These are phyloP conservation scores for Mucor lusitanicus DNA, from an alignment of 371 early-diverging fungal species.

Conservation along the genomic window DNA sequence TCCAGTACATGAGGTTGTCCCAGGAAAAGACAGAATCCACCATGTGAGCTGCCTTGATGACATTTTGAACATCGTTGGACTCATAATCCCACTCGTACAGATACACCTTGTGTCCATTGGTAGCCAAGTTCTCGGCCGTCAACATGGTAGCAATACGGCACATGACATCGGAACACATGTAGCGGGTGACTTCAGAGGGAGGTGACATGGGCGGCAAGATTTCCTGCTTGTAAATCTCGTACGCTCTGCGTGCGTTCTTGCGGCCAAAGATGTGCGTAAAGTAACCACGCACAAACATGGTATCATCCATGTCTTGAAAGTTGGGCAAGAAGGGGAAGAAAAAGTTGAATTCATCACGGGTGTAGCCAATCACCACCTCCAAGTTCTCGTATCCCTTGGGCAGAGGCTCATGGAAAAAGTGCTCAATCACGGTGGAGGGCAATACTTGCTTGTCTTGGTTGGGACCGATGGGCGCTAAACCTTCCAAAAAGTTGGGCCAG, in stretches of 20 bases:
- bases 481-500: slow-evolving; percentile 45
- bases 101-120: slow-evolving; percentile 26
- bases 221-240: slow-evolving; percentile 32
- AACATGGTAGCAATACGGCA: slow-evolving; percentile 30
- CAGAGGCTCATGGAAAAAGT: slow-evolving; percentile 25
- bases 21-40: slow-evolving; percentile 43
- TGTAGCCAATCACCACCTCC: slow-evolving; percentile 37
- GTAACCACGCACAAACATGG: slow-evolving; percentile 36
- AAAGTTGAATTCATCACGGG: slow-evolving; percentile 43
- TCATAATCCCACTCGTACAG: slow-evolving; percentile 44
- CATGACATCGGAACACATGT: slow-evolving; percentile 47
- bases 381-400: slow-evolving; percentile 23
- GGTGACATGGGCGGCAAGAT: slow-evolving; percentile 35
- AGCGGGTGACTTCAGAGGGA: slow-evolving; percentile 36
- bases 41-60: slow-evolving; percentile 48
- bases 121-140: slow-evolving; percentile 27
- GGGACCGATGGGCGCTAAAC: slow-evolving; percentile 36
- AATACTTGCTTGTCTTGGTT: slow-evolving; percentile 20
- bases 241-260: slow-evolving; percentile 27
- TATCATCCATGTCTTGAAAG: slow-evolving; percentile 37
- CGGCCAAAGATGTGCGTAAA: slow-evolving; percentile 42
- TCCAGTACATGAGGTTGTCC: slow-evolving; percentile 42
- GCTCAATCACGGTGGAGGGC: slow-evolving; percentile 19
- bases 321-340: slow-evolving; percentile 40
- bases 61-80: slow-evolving; percentile 34